These are phyloP conservation scores for Aeminium ludgeri DNA, from an alignment of 495 filamentous ascomycete species.

Conservation along the genomic window DNA sequence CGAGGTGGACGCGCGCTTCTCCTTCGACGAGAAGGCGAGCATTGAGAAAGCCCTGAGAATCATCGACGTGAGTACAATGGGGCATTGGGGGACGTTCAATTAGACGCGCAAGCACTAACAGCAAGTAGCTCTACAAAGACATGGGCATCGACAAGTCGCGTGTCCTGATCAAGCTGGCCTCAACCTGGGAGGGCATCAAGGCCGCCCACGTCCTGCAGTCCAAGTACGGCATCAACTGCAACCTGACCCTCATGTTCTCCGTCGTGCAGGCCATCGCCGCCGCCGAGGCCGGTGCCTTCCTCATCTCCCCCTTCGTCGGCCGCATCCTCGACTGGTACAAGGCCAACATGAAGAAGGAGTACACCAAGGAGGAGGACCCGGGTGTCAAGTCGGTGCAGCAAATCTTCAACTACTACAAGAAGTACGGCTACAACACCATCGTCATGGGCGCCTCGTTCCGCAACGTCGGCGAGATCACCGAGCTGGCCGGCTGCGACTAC, in stretches of 20 bases:
- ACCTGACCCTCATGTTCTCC: constrained; percentile 99
- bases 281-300: constrained; percentile 91
- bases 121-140: constrained; percentile 67
- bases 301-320: constrained; percentile 98
- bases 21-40: constrained; percentile 84
- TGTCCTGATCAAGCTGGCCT: constrained; percentile 79
- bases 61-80: constrained; percentile 52
- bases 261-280: constrained; percentile 86
- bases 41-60: constrained; percentile 94
- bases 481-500: constrained; percentile 96
- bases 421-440: constrained; percentile 93
- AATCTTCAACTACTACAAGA: constrained; percentile 99
- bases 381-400: constrained; percentile 86
- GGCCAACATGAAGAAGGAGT: constrained; percentile 84
- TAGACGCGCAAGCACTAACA: neutral
- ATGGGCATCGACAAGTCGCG: constrained; percentile 85
- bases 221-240: constrained; percentile 89
- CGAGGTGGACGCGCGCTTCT: constrained; percentile 92
- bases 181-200: constrained; percentile 94
- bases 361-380: constrained; percentile 74
- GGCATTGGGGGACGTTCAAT: neutral
- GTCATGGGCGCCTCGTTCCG: constrained; percentile 99
- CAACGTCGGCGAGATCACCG: constrained; percentile 87
- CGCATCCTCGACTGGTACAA: constrained; percentile 99
- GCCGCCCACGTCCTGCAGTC: constrained; percentile 87